phyloP scores from a whole-genome alignment of 139 green algal genomes.

The Auxenochlorella pyrenoidosa region DNA sequence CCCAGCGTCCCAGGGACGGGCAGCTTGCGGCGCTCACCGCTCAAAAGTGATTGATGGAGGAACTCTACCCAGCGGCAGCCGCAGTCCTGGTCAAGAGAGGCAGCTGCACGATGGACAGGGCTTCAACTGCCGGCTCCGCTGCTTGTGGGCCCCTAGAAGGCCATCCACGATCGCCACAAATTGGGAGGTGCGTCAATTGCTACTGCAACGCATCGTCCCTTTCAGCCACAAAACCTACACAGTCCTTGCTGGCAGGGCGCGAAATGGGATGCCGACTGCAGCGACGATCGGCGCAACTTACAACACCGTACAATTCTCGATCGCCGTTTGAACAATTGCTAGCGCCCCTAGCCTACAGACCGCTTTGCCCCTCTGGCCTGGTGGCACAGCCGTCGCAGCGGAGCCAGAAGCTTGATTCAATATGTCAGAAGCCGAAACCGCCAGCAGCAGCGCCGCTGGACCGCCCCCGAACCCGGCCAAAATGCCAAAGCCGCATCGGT shows the following conservation, averaged over 20 bases:
- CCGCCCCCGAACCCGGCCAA: background rate
- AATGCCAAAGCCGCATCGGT: constrained; percentile 50
- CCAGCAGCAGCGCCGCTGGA: background rate
- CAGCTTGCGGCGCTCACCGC: background rate
- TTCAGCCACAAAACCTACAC: too few relatives aligned
- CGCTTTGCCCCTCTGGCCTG: too few relatives aligned
- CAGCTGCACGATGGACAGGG: too few relatives aligned
- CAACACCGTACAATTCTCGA: background rate
- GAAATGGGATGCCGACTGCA: background rate
- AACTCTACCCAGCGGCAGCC: background rate
- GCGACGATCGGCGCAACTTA: background rate
- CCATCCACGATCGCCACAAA: too few relatives aligned
- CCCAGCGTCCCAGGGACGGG: background rate
- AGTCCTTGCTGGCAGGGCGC: too few relatives aligned
- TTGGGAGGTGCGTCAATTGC: too few relatives aligned
- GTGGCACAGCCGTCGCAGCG: background rate
- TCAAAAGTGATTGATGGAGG: background rate
- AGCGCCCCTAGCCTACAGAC: too few relatives aligned
- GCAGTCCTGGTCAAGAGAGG: background rate
- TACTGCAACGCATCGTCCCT: too few relatives aligned
- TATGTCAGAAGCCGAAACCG: background rate
- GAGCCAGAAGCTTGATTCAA: background rate
- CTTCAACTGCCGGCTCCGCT: too few relatives aligned
- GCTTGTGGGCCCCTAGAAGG: too few relatives aligned
- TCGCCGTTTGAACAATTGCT: background rate